These are phyloP conservation scores for Thelonectria rubi DNA, from an alignment of 2,329 filamentous ascomycete species.

Conservation along the genomic window DNA sequence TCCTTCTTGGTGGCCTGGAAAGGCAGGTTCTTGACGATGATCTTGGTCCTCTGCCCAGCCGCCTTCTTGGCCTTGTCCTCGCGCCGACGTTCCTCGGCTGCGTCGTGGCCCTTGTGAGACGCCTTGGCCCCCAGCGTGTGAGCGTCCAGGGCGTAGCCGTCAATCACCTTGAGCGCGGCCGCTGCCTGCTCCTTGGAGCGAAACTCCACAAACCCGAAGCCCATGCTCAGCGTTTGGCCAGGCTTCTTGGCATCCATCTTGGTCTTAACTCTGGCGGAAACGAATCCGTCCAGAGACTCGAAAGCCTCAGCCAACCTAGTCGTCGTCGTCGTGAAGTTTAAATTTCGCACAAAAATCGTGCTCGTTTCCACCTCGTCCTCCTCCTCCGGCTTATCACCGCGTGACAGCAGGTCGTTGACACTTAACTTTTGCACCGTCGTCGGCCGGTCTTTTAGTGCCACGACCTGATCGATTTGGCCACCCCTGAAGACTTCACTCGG, in stretches of 20 bases:
- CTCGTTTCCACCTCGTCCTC: constrained; percentile 69
- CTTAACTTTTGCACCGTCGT: constrained; percentile 68
- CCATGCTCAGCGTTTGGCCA: constrained; percentile 91
- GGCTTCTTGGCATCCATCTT: constrained; percentile 92
- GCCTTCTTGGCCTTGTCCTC: constrained; percentile 86
- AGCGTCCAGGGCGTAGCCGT: constrained; percentile 85
- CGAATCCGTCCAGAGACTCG: constrained; percentile 83
- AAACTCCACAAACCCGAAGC: constrained; percentile 96
- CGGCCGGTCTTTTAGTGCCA: constrained; percentile 49
- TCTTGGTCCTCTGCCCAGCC: constrained; percentile 82
- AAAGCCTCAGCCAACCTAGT: constrained; percentile 80
- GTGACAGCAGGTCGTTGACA: constrained; percentile 73
- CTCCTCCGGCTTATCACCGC: constrained; percentile 62
- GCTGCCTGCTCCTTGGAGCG: constrained; percentile 79
- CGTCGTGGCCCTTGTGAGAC: constrained; percentile 87
- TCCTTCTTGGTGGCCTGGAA: constrained; percentile 97
- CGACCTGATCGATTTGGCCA: constrained; percentile 43
- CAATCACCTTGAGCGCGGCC: constrained; percentile 84
- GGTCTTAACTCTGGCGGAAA: constrained; percentile 90
- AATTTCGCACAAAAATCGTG: constrained; percentile 93
- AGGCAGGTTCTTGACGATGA: constrained; percentile 97
- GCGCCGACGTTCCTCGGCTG: constrained; percentile 83
- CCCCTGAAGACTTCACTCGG: constrained; percentile 79
- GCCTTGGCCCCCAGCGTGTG: constrained; percentile 86
- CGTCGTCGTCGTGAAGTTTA: constrained; percentile 90